These are phyloP conservation scores for Neurospora intermedia DNA, from an alignment of 495 filamentous ascomycete species.

Conservation along the genomic window DNA sequence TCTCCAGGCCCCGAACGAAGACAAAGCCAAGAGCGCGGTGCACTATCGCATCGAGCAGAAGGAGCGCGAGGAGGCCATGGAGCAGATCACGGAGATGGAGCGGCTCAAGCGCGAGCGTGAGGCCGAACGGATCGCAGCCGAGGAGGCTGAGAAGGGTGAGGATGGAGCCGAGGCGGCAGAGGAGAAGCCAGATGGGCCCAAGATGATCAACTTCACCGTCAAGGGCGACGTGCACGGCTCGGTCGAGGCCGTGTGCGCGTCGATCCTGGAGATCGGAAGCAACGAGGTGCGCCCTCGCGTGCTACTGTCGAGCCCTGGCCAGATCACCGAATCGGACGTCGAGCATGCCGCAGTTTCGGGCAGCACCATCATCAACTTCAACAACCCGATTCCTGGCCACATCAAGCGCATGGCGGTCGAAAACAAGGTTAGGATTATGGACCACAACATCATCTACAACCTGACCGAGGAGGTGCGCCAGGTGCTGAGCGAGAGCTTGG, in stretches of 20 bases:
- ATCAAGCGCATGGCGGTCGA: constrained; percentile 60
- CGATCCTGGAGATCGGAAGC: constrained; percentile 66
- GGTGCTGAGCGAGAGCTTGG: constrained; percentile 53
- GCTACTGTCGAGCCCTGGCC: constrained; percentile 65
- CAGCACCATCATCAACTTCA: constrained; percentile 76
- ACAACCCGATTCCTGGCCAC: constrained; percentile 55
- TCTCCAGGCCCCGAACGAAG: constrained; percentile 69
- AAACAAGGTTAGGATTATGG: constrained; percentile 61
- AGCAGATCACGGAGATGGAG: constrained; percentile 20
- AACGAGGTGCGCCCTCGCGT: constrained; percentile 70
- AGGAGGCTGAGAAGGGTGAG: constrained; percentile 4
- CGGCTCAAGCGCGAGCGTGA: constrained; percentile 35
- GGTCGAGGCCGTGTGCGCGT: constrained; percentile 75
- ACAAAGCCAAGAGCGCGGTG: constrained; percentile 69
- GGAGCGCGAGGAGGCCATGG: constrained; percentile 28
- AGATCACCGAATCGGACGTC: constrained; percentile 76
- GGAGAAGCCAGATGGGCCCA: constrained; percentile 39
- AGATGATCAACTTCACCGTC: constrained; percentile 69
- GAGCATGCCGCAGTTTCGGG: constrained; percentile 69
- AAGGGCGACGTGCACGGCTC: constrained; percentile 92
- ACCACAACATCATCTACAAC: constrained; percentile 89
- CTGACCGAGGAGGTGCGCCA: constrained; percentile 73
- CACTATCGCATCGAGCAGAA: constrained; percentile 55
- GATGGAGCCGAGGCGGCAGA: constrained; percentile 27
- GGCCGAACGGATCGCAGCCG: background rate